Evolutionary conservation across 2,329 filamentous ascomycete species (phyloP).

Genomic region (Aspergillus ibericus): DNA sequence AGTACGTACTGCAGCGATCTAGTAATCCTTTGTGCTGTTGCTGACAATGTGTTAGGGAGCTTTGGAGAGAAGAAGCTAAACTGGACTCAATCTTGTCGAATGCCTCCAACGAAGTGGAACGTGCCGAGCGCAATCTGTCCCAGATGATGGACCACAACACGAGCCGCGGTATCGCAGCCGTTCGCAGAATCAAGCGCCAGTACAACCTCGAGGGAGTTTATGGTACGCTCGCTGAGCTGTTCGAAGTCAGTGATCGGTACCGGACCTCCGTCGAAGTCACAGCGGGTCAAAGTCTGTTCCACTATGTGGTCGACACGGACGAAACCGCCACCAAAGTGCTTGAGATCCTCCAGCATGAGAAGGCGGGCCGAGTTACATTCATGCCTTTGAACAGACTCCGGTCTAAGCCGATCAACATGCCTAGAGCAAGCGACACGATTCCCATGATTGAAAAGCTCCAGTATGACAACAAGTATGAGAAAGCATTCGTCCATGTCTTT

Average conservation of each 20-base stretch:
- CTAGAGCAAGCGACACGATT: slow-evolving; percentile 81
- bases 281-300: slow-evolving; percentile 87
- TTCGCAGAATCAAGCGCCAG: slow-evolving; percentile 78
- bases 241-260: slow-evolving; percentile 81
- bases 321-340: slow-evolving; percentile 80
- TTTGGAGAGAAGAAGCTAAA: slow-evolving; percentile 87
- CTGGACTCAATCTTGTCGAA: slow-evolving; percentile 75
- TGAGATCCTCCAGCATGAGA: slow-evolving; percentile 74
- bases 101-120: slow-evolving; percentile 72
- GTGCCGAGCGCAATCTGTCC: slow-evolving; percentile 73
- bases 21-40: not conserved
- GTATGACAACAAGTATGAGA: slow-evolving; percentile 74
- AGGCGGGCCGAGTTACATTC: slow-evolving; percentile 85
- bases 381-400: slow-evolving; percentile 86
- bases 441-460: slow-evolving; percentile 82
- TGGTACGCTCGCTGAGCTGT: slow-evolving; percentile 89
- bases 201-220: slow-evolving; percentile 82
- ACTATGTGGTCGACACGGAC: slow-evolving; percentile 92
- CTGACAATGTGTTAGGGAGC: slow-evolving; percentile 46
- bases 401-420: slow-evolving; percentile 70
- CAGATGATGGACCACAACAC: slow-evolving; percentile 89
- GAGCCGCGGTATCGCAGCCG: slow-evolving; percentile 79
- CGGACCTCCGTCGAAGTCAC: slow-evolving; percentile 89
- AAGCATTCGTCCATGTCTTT: slow-evolving; percentile 91
- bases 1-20: slow-evolving; percentile 42